Base-by-base conservation (phyloP, 345 rosid genomes). In the Physaria fendleri region DNA sequence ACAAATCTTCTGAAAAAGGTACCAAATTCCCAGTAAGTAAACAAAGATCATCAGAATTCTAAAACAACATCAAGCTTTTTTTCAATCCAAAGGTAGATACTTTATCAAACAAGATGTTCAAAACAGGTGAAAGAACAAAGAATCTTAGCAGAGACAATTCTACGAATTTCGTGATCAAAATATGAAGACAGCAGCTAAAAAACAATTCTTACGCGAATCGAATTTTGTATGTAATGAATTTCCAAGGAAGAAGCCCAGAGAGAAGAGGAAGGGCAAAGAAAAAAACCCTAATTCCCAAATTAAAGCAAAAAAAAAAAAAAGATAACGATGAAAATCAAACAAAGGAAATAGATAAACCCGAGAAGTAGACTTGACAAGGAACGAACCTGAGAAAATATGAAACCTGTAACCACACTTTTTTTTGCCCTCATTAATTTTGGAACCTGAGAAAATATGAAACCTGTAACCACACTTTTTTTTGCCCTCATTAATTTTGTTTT, bases 351-450 rank as follows among this genome's bases (percentile, higher is more conserved):
- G 9, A 53, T 18, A 52, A 44, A 65, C 56, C 56, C 47, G 56
- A 51, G 52, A 64, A 43, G 32, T 13, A 53, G 52, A 44, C 55
- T 65, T 65, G 63, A 55, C 40, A 29, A 65, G 16, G 42, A 65
- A 44, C 24, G 54, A 65, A 33, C 33, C 52, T n/a, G n/a, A 35
- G 7, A 34, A 35, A 22, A 10, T 32, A 34, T 33, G 32, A 55
- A 37, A 28, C 14, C 51, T 5, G 8, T 21, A n/a, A n/a, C n/a
- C n/a, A n/a, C n/a, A n/a, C 3, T 1, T 29, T 4, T 22, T 14
- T 22, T 7, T n/a, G 23, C 11, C 1, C 14, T 37, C 7, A 11
- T 37, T 14, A 6, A 14, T 6, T 12, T 12, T 6, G 16, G 16
- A 38, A 29, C 2, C 3, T 22, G 4, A 22, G 4, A 22, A 4